A percentile compares a stretch with the other conserved stretches of the same genome.
Evolutionary conservation across 2,329 filamentous ascomycete genomes (phyloP).

Genomic region (Alternaria metachromatica): DNA sequence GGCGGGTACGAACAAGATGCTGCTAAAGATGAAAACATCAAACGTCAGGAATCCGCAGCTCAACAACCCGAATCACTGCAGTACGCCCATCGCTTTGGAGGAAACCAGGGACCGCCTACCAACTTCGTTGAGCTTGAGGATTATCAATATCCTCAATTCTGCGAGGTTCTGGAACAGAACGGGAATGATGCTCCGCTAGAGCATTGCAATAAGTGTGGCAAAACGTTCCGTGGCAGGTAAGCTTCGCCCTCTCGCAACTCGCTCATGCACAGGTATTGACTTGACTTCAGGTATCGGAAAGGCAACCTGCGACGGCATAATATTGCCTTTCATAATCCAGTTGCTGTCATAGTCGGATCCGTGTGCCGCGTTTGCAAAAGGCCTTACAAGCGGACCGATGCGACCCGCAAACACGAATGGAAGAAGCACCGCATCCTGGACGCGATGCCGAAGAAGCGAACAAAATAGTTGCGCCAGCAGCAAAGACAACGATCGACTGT

Average conservation of each 20-base stretch:
- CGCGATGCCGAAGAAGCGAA: constrained; percentile 16
- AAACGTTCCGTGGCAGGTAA: constrained; percentile 13
- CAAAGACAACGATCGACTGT: background rate
- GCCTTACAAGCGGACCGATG: constrained; percentile 15
- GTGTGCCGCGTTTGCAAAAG: constrained; percentile 10
- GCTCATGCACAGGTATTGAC: background rate
- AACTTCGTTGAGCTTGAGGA: background rate
- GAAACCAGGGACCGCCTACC: background rate
- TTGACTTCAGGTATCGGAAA: constrained; percentile 10
- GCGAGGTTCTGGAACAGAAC: too few relatives aligned
- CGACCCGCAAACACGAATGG: constrained; percentile 24
- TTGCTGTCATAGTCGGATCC: background rate
- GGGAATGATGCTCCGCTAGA: background rate
- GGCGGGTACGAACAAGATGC: background rate
- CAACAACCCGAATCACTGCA: background rate
- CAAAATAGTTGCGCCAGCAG: background rate
- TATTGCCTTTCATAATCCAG: background rate
- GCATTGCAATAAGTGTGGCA: constrained; percentile 1
- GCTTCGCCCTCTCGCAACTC: background rate
- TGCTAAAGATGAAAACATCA: background rate
- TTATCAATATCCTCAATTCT: background rate
- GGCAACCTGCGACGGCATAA: constrained; percentile 19
- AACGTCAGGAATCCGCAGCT: background rate
- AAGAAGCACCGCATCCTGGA: constrained; percentile 11
- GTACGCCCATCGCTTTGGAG: background rate